Conservation (phyloP, 2,329 filamentous ascomycete genomes). For the Paracamarosporium sp. region DNA sequence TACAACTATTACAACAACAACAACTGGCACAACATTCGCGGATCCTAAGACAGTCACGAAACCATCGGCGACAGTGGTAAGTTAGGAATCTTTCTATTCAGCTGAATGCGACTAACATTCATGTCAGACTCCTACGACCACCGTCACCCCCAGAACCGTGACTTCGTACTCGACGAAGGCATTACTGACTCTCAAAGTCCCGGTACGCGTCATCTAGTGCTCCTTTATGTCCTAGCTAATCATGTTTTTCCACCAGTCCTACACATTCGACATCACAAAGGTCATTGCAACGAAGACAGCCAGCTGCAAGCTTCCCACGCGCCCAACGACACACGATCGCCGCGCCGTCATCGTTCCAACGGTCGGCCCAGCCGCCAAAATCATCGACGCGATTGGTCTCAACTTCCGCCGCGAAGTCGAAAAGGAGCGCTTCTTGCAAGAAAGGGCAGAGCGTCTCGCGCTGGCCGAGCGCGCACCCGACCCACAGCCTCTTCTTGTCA, state of each 20-base stretch:
- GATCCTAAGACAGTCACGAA: not conserved
- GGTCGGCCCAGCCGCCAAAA: conserved; percentile 16
- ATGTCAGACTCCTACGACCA: conserved; percentile 2
- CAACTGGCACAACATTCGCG: not conserved
- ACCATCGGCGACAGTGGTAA: not conserved
- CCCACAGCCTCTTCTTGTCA: conserved; percentile 39
- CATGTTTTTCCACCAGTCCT: not conserved
- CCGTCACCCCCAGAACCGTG: conserved; percentile 7
- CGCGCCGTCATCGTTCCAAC: conserved; percentile 34
- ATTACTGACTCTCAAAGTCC: conserved; percentile 32
- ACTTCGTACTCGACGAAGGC: conserved; percentile 29
- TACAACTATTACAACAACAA: not conserved
- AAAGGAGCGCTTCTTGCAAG: conserved; percentile 19
- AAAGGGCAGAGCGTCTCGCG: conserved; percentile 33
- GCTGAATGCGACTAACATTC: not conserved
- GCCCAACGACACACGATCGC: conserved; percentile 28
- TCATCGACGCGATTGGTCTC: conserved; percentile 11
- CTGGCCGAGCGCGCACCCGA: conserved; percentile 42
- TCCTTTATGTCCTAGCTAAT: not conserved
- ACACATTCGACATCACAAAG: not conserved
- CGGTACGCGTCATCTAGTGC: conserved; percentile 10
- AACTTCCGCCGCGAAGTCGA: conserved; percentile 26
- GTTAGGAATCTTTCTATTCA: not conserved
- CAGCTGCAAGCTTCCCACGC: conserved; percentile 19
- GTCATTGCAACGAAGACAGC: not conserved